Evolutionary conservation across 257 asterid species (phyloP).

Genomic region (Ballota nigra): DNA sequence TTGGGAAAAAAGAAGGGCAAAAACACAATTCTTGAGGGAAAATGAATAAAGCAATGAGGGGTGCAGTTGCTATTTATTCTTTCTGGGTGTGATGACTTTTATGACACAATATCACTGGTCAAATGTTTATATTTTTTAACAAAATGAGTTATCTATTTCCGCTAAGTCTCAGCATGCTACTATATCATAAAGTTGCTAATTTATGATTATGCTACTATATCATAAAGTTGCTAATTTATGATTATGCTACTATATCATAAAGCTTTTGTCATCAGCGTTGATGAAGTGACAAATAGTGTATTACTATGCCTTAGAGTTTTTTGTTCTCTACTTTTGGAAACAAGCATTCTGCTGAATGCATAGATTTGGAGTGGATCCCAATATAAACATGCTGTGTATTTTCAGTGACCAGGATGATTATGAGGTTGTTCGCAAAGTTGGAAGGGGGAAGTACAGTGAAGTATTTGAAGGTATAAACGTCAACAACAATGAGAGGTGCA

Average conservation of each 20-base stretch:
- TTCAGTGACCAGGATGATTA: slow-evolving; percentile 77
- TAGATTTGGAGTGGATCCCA: neutral
- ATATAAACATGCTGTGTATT: neutral
- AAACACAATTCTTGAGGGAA: neutral
- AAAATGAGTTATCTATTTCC: neutral
- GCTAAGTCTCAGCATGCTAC: neutral
- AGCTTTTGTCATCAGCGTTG: no score
- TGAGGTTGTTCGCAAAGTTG: slow-evolving; percentile 83
- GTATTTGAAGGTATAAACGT: slow-evolving; percentile 79
- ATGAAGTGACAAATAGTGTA: no score
- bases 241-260: no score
- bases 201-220: neutral
- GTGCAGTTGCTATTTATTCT: neutral
- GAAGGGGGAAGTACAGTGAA: slow-evolving; percentile 84
- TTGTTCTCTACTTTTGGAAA: neutral
- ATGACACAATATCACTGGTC: neutral
- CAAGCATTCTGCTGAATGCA: neutral
- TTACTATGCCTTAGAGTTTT: neutral
- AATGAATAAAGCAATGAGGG: neutral
- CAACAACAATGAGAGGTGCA: slow-evolving; percentile 58
- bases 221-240: no score
- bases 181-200: neutral
- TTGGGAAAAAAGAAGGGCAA: neutral
- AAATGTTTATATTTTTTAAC: neutral
- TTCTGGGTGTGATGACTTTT: neutral